A percentile compares a stretch with the other conserved stretches of the same genome.
Evolutionary conservation across 139 green algal genomes (phyloP).

Genomic region (Parachlorella kessleri): DNA sequence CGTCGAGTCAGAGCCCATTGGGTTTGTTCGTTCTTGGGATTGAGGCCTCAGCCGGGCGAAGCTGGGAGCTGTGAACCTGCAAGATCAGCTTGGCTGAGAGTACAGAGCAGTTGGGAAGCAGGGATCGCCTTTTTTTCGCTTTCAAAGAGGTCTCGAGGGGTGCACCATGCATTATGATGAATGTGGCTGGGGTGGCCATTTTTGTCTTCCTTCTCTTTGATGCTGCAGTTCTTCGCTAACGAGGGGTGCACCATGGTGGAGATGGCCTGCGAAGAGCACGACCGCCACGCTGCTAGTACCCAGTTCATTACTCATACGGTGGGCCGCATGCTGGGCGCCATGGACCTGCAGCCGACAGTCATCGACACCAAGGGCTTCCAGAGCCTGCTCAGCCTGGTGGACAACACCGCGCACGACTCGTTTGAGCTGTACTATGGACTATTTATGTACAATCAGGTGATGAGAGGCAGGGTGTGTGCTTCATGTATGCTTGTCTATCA

Average conservation of each 20-base stretch:
- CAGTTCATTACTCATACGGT: conserved; percentile 99
- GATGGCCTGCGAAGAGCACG: conserved; percentile 98
- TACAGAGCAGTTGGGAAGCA: too few species aligned
- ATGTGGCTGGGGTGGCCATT: too few species aligned
- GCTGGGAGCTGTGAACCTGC: too few species aligned
- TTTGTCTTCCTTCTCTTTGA: too few species aligned
- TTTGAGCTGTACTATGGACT: conserved; percentile 99
- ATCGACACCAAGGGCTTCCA: conserved; percentile 98
- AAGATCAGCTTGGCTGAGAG: too few species aligned
- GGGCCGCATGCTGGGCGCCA: conserved; percentile 82
- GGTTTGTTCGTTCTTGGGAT: too few species aligned
- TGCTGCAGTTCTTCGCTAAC: conserved; percentile 63
- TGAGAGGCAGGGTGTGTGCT: not conserved
- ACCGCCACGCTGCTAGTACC: conserved; percentile 88
- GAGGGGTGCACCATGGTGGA: conserved; percentile 97
- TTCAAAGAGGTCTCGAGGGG: too few species aligned
- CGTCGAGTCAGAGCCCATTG: too few species aligned
- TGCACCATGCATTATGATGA: too few species aligned
- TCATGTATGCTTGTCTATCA: not conserved
- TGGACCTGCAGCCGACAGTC: conserved; percentile 67
- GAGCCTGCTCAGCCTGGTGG: conserved; percentile 91
- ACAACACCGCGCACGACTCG: conserved; percentile 96
- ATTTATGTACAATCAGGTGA: conserved; percentile 98
- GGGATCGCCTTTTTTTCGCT: too few species aligned
- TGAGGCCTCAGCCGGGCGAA: too few species aligned